Conservation (phyloP, 2,329 filamentous ascomycete species). For the Talaromyces sp. region DNA sequence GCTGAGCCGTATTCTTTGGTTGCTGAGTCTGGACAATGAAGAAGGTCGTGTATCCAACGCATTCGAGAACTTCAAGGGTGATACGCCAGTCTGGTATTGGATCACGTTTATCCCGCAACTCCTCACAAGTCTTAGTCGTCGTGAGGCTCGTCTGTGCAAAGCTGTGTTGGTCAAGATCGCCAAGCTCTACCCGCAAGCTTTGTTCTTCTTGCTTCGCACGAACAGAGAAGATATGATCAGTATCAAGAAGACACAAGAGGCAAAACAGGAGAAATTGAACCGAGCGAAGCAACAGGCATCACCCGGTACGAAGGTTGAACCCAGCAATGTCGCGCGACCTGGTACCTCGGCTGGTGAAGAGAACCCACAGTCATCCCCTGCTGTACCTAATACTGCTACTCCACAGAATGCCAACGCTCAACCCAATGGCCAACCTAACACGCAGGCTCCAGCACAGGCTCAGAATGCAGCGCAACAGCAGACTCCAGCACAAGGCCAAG, state of each 20-base stretch:
- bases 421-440: constrained; percentile 22
- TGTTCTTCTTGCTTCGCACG: constrained; percentile 93
- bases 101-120: constrained; percentile 98
- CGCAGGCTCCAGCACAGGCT: constrained; percentile 21
- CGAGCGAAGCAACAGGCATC: constrained; percentile 57
- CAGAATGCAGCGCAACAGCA: constrained; percentile 21
- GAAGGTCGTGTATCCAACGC: constrained; percentile 77
- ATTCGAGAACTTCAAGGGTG: constrained; percentile 95
- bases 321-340: constrained; percentile 30
- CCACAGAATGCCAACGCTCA: constrained; percentile 21
- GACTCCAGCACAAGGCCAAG: constrained; percentile 18
- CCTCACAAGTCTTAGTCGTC: constrained; percentile 82
- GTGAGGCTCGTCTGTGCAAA: constrained; percentile 82
- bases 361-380: constrained; percentile 41
- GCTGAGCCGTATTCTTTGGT: constrained; percentile 87
- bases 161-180: constrained; percentile 87
- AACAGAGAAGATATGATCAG: constrained; percentile 88
- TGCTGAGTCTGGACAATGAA: constrained; percentile 86
- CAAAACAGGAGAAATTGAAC: constrained; percentile 54
- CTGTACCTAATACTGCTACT: constrained; percentile 40
- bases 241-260: constrained; percentile 81
- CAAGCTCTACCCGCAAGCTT: constrained; percentile 87
- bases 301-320: constrained; percentile 30
- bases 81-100: constrained; percentile 99
- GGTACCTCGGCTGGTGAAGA: constrained; percentile 42